Conservation (phyloP, 148 eudicot genomes). For the Amaranthus palmeri region DNA sequence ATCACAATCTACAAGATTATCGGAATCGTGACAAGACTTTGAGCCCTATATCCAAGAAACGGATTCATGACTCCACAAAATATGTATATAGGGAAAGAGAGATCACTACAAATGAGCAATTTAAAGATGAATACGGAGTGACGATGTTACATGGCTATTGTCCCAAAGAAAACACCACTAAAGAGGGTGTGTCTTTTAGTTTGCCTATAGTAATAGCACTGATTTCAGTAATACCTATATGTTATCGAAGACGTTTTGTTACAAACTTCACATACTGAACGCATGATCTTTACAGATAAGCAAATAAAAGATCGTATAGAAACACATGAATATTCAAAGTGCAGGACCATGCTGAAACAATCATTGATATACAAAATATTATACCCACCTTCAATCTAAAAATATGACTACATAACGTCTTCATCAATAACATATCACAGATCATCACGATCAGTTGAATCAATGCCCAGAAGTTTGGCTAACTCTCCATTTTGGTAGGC, state of each 20-base stretch:
- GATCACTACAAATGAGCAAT: neutral
- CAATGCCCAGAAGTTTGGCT: slow-evolving; percentile 69
- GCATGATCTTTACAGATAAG: too few species aligned
- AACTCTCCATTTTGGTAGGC: slow-evolving; percentile 66
- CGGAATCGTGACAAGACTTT: too few species aligned
- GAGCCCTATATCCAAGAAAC: too few species aligned
- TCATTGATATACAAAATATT: neutral
- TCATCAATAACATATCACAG: slow-evolving; percentile 19
- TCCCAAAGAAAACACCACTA: too few species aligned
- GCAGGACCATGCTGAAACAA: neutral
- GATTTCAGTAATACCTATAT: too few species aligned
- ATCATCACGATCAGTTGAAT: slow-evolving; percentile 29
- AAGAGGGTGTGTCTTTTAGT: too few species aligned
- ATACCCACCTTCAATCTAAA: slow-evolving; percentile 7
- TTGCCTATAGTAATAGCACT: too few species aligned
- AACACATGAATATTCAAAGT: neutral
- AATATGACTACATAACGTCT: neutral
- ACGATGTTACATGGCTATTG: neutral
- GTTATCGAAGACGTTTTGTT: too few species aligned
- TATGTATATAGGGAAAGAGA: neutral
- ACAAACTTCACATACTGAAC: too few species aligned
- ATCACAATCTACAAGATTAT: too few species aligned
- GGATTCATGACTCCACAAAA: neutral
- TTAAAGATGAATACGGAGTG: neutral
- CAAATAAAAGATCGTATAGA: too few species aligned